Conservation (phyloP, 225 moss, liverwort and hornwort species). For the Pseudisothecium myosuroides region DNA sequence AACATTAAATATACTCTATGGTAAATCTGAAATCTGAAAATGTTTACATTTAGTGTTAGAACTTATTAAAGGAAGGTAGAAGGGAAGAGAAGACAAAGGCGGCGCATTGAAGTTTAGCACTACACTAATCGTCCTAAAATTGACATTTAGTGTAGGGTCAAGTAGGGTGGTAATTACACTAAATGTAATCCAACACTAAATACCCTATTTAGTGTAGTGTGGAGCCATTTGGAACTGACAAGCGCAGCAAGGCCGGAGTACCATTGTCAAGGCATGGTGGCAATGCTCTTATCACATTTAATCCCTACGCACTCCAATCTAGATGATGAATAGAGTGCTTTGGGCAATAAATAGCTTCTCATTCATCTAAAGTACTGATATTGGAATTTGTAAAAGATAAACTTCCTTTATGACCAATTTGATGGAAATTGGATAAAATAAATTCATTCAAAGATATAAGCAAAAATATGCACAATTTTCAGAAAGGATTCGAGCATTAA, state of each 20-base stretch:
- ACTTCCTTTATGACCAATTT: not conserved
- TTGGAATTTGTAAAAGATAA: not conserved
- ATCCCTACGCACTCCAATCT: not conserved
- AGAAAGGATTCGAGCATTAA: not conserved
- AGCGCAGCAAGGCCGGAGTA: not conserved
- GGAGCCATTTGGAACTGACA: not conserved
- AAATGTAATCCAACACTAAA: too few relatives aligned
- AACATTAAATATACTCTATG: too few relatives aligned
- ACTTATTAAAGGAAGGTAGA: too few relatives aligned
- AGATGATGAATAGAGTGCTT: not conserved
- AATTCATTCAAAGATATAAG: not conserved
- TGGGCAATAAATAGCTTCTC: not conserved
- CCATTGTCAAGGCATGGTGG: rapidly evolving
- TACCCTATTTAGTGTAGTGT: too few relatives aligned
- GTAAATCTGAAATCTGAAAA: too few relatives aligned
- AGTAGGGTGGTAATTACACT: too few relatives aligned
- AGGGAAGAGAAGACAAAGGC: too few relatives aligned
- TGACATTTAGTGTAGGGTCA: too few relatives aligned
- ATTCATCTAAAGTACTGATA: not conserved
- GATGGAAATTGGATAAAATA: not conserved
- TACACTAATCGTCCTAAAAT: too few relatives aligned
- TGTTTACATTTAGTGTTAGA: too few relatives aligned
- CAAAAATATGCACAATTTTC: not conserved
- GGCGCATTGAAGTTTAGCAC: too few relatives aligned
- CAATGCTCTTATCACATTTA: not conserved